These are phyloP conservation scores for Phytophthora sansomeana DNA, from an alignment of 352 stramenopile species.

Conservation along the genomic window DNA sequence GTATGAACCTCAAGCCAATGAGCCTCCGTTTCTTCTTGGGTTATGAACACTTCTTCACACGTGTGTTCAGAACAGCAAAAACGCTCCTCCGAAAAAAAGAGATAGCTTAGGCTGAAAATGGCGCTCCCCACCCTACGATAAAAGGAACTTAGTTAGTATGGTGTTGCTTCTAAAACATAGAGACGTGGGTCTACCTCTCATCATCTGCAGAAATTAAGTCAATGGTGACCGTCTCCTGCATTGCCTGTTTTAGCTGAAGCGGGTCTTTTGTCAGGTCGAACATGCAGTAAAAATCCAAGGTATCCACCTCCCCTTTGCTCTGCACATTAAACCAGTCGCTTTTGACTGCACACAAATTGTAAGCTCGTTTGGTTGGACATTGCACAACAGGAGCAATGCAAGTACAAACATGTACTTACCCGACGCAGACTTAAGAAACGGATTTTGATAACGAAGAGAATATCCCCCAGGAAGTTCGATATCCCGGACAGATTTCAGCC, in stretches of 20 bases:
- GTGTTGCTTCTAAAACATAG: background rate
- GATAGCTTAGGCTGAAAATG: conserved; percentile 79
- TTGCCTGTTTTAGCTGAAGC: conserved; percentile 49
- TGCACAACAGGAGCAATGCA: background rate
- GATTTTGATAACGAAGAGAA: conserved; percentile 44
- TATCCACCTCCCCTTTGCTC: conserved; percentile 44
- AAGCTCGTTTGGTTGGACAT: background rate
- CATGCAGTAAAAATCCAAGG: conserved; percentile 50
- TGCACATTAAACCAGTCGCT: conserved; percentile 44
- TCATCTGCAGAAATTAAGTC: conserved; percentile 40
- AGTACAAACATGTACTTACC: conserved; percentile 29
- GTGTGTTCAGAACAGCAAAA: conserved; percentile 49
- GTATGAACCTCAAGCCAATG: conserved; percentile 55
- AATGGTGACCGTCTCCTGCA: conserved; percentile 55
- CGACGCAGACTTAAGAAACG: conserved; percentile 44
- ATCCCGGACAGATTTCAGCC: conserved; percentile 47
- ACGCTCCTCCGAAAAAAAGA: conserved; percentile 68
- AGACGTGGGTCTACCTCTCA: conserved; percentile 22
- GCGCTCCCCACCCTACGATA: conserved; percentile 43
- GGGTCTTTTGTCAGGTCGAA: conserved; percentile 53
- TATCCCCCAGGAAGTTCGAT: conserved; percentile 37
- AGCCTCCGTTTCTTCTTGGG: conserved; percentile 27
- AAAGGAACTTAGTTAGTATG: background rate
- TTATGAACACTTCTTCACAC: conserved; percentile 49
- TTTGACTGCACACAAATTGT: conserved; percentile 40